Evolutionary conservation across 2,329 filamentous ascomycete genomes (phyloP), one percentile per base, ranked within the genome.

Genomic region (Trichoderma cornu-damae): DNA sequence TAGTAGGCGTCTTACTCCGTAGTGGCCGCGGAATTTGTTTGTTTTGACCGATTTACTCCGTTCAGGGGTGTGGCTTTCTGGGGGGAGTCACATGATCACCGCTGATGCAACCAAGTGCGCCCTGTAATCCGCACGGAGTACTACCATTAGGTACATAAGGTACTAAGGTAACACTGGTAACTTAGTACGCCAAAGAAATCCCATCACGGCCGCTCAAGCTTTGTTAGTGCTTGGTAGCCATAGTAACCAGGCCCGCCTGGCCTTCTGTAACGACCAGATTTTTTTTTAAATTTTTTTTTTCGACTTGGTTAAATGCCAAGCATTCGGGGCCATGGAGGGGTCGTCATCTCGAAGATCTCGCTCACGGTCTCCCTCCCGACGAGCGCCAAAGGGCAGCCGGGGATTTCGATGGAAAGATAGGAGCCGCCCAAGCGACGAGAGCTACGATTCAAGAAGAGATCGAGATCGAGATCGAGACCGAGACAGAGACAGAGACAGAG

Each of bases 371-470:
- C 68, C 68, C 3, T 35, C 61, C 1, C 63, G 65, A 8, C 60
- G 62, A 3, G 61, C 61, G 1, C 62, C 65, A 7, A 66, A 62
- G 30, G 59, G 62, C 32, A 66, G 60, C 20, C 58, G 79, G 4
- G 80, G 81, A 8, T 82, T 85, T 63, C 78, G 77, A 62, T 85
- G 79, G 75, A 86, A 85, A 64, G 80, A 82, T 53, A 79, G 82
- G 55, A 79, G 76, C 64, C 75, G 79, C 37, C 71, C 73, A 28
- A 73, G 75, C 51, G 75, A 79, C 51, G 73, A 77, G 60, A 68
- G 71, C 42, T 66, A 68, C 40, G 63, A 69, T 24, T 57, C 60
- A 37, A 63, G 75, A 57, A 62, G 64, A 43, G 63, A 69, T 16
- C 54, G 59, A 38, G 64, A 75, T 58, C 62, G 64, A 43, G 63